Conservation (phyloP, 345 rosid genomes). For the Eucalyptus sp. region DNA sequence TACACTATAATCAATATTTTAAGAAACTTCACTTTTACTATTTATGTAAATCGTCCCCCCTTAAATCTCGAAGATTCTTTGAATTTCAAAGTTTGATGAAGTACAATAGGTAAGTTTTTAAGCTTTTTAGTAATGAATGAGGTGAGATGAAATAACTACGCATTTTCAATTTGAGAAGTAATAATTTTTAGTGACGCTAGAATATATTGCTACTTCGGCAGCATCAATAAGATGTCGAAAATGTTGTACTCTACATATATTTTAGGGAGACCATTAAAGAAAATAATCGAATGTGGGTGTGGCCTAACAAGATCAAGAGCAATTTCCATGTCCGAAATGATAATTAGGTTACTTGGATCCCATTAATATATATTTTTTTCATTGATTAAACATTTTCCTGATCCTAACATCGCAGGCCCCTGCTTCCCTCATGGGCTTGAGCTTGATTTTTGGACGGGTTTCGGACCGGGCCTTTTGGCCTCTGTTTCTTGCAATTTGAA, state of each 20-base stretch:
- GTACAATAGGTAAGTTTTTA: background rate
- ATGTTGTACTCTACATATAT: background rate
- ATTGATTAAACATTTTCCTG: background rate
- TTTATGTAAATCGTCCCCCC: background rate
- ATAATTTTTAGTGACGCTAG: background rate
- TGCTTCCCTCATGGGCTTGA: background rate
- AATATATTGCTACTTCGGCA: background rate
- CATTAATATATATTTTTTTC: background rate
- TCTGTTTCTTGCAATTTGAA: background rate
- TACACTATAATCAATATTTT: background rate
- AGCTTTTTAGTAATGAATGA: background rate
- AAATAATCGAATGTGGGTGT: background rate
- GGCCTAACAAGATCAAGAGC: background rate
- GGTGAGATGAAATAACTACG: background rate
- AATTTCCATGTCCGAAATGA: background rate
- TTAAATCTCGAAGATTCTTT: background rate
- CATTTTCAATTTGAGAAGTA: background rate
- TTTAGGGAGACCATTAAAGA: background rate
- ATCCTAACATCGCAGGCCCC: background rate
- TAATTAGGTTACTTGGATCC: background rate
- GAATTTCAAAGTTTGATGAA: background rate
- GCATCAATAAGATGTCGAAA: background rate
- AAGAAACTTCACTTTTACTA: background rate
- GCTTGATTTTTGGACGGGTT: background rate
- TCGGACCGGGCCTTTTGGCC: background rate